Evolutionary conservation across 73 alveolate genomes (phyloP).

Genomic region (Symbiodinium natans): DNA sequence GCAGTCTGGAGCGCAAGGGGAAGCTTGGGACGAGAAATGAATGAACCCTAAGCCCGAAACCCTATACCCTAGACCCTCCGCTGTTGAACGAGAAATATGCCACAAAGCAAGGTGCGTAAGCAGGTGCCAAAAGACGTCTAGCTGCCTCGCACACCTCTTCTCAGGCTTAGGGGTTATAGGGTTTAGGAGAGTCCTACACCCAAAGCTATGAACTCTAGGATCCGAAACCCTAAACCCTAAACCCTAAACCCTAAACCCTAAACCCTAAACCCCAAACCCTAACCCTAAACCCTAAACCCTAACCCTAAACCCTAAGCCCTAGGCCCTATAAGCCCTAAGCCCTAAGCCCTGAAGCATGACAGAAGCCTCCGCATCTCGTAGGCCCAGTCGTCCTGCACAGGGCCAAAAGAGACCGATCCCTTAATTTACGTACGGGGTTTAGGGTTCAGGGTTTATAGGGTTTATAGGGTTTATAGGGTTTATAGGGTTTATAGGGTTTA

Average conservation of each 20-base stretch:
- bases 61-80: too few species aligned
- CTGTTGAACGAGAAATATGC: too few species aligned
- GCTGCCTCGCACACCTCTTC: too few species aligned
- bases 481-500: too few species aligned
- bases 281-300: too few species aligned
- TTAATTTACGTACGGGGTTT: neutral
- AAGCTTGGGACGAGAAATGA: too few species aligned
- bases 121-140: too few species aligned
- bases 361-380: constrained; percentile 36
- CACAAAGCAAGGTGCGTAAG: too few species aligned
- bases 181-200: neutral
- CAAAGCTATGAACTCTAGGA: neutral
- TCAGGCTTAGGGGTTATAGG: neutral
- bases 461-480: too few species aligned
- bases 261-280: neutral
- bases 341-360: neutral
- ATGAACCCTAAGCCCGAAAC: too few species aligned
- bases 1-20: too few species aligned
- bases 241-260: neutral
- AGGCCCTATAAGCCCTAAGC: neutral
- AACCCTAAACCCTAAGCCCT: neutral
- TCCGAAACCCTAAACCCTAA: neutral
- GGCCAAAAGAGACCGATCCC: too few species aligned
- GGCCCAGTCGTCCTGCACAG: constrained; percentile 83
- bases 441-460: neutral